These are phyloP conservation scores for Diaporthe helianthi DNA, from an alignment of 2,329 filamentous ascomycete species.

Conservation along the genomic window DNA sequence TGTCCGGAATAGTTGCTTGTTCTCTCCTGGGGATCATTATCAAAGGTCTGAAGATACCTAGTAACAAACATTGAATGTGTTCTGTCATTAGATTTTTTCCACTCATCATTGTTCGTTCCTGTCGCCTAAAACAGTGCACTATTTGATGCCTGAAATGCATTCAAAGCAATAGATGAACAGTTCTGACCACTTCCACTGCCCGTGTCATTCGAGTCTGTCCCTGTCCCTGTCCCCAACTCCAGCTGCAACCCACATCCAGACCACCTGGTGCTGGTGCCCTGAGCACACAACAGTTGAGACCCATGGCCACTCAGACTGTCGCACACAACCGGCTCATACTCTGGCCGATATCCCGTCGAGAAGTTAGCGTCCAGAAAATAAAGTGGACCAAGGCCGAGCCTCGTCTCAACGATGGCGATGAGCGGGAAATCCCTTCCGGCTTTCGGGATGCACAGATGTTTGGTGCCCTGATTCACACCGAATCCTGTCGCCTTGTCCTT, in stretches of 20 bases:
- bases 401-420: slow-evolving; percentile 27
- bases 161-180: slow-evolving; percentile 25
- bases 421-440: neutral
- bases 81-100: neutral
- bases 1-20: no score
- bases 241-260: slow-evolving; percentile 29
- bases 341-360: slow-evolving; percentile 7
- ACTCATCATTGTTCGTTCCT: neutral
- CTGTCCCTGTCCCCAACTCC: slow-evolving; percentile 7
- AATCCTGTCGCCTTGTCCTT: slow-evolving; percentile 27
- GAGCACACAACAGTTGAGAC: slow-evolving; percentile 16
- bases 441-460: slow-evolving; percentile 24
- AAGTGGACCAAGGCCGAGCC: slow-evolving; percentile 18
- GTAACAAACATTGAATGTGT: no score
- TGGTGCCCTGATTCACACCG: slow-evolving; percentile 13
- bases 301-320: neutral
- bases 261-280: slow-evolving; percentile 1
- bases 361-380: slow-evolving; percentile 30
- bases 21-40: no score
- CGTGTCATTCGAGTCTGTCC: neutral
- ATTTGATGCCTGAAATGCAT: slow-evolving; percentile 7
- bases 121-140: neutral
- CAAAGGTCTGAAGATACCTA: no score
- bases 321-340: slow-evolving; percentile 26
- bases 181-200: neutral